phyloP scores from a whole-genome alignment of 1,284 basidiomycete species.

The Trametes hirsuta region DNA sequence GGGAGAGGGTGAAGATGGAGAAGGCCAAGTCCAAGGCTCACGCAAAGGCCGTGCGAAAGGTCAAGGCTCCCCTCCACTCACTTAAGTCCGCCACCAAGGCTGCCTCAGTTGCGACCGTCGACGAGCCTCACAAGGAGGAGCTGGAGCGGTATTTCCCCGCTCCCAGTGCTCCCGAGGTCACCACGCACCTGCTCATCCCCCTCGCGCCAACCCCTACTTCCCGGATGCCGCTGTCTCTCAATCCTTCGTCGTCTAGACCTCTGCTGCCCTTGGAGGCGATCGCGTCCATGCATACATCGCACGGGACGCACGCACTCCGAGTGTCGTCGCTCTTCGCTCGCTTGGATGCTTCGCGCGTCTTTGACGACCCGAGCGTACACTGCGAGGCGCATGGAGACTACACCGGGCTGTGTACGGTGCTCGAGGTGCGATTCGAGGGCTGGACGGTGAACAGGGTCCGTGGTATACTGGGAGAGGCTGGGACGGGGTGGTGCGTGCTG shows the following conservation, averaged over 20 bases:
- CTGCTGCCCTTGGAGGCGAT: conserved; percentile 62
- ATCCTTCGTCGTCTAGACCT: conserved; percentile 35
- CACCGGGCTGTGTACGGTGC: conserved; percentile 54
- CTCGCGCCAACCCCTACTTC: conserved; percentile 70
- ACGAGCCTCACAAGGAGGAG: conserved; percentile 42
- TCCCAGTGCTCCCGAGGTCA: conserved; percentile 46
- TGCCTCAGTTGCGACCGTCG: conserved; percentile 15
- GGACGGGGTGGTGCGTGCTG: conserved; percentile 71
- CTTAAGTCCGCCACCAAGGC: conserved; percentile 2
- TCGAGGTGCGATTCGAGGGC: conserved; percentile 69
- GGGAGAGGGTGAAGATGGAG: conserved; percentile 38
- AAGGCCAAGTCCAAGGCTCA: conserved; percentile 29
- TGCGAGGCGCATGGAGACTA: conserved; percentile 60
- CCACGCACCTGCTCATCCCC: conserved; percentile 71
- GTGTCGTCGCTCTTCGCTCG: conserved; percentile 69
- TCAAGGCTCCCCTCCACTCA: conserved; percentile 14
- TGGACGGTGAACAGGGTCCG: conserved; percentile 68
- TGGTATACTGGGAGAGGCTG: conserved; percentile 66
- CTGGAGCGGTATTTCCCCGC: conserved; percentile 64
- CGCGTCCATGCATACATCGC: conserved; percentile 51
- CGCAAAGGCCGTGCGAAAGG: conserved; percentile 33
- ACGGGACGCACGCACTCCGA: conserved; percentile 61
- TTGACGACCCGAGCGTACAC: conserved; percentile 56
- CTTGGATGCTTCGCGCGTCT: conserved; percentile 67
- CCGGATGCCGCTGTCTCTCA: conserved; percentile 57